These are phyloP conservation scores for Kodamaea kakaduensis DNA, from an alignment of 805 yeast species.

Conservation along the genomic window DNA sequence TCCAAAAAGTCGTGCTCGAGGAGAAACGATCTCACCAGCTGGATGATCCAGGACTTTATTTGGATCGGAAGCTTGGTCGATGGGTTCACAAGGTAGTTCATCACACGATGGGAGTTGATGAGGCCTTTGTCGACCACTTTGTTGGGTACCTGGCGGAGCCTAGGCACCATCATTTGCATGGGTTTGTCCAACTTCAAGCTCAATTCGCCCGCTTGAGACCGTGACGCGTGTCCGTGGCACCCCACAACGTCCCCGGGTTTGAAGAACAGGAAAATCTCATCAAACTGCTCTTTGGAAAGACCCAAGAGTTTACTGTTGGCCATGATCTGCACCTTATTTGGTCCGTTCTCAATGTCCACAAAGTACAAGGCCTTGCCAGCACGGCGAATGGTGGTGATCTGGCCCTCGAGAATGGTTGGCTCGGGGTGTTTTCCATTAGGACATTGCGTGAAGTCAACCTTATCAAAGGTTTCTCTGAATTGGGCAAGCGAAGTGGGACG, in stretches of 20 bases:
- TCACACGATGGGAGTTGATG: constrained; percentile 63
- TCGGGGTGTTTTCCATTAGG: constrained; percentile 10
- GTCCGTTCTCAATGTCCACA: constrained; percentile 65
- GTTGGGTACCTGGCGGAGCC: constrained; percentile 66
- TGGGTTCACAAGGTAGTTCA: constrained; percentile 65
- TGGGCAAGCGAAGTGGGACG: constrained; percentile 33
- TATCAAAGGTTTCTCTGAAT: constrained; percentile 29
- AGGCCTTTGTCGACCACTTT: constrained; percentile 50
- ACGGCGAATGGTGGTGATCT: constrained; percentile 52
- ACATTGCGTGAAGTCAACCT: constrained; percentile 15
- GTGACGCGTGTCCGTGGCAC: constrained; percentile 66
- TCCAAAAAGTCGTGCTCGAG: constrained; percentile 58
- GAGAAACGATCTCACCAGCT: constrained; percentile 55
- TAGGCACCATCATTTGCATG: constrained; percentile 57
- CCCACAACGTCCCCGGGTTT: constrained; percentile 71
- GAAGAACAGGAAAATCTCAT: constrained; percentile 37
- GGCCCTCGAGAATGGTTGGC: constrained; percentile 44
- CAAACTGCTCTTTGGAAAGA: constrained; percentile 41
- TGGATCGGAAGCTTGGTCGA: constrained; percentile 43
- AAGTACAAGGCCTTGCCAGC: constrained; percentile 70
- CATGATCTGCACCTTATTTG: constrained; percentile 54
- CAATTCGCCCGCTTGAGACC: constrained; percentile 74
- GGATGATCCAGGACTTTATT: constrained; percentile 54
- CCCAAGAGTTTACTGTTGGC: constrained; percentile 49
- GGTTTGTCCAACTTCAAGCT: constrained; percentile 58